Evolutionary conservation across 78 protist genomes (phyloP), one percentile per base, ranked within the genome.

Genomic region (Diacronema lutheri): DNA sequence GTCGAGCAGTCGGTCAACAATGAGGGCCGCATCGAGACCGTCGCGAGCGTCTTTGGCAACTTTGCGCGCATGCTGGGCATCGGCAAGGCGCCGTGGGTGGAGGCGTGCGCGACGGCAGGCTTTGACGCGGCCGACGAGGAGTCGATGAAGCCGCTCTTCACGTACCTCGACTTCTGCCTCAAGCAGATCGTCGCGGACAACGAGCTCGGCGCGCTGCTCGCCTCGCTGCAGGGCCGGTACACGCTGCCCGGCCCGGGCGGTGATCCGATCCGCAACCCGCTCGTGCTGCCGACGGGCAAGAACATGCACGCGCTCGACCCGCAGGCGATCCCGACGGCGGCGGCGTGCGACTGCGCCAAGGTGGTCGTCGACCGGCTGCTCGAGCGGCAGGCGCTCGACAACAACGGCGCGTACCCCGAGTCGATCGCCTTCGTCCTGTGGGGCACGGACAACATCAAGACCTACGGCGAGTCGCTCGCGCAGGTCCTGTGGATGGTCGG

Each of bases 271-370:
- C 89, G 89, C 33, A 65, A 65, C 86, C 78, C 86, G 31, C 50
- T 31, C 66, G 88, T 84, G 66, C 84, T 86, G 23, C 89, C 89
- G 58, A 86, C 89, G 60, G 89, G 89, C 85, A 86, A 86, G 89
- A 86, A 86, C 78, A 86, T 86, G 85, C 89, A 86, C 84, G 89
- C 89, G 65, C 89, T 86, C 65, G 89, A 86, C 89, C 89, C 89
- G 80, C 89, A 86, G 78, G 83, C 89, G n/a, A 86, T 86, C 84
- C 89, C 89, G n/a, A 86, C 89, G 12, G 10, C 35, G 44, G 89
- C 89, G 20, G 89, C 89, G 35, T 62, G 64, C 56, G 84, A 86
- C 77, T 86, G 85, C 79, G 89, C 89, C 60, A 86, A 86, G 84
- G 68, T 65, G 71, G 84, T 86, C 26, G 89, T 86, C 37, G 89